Conservation (phyloP, 805 yeast genomes). For the Pichia ethanolica region DNA sequence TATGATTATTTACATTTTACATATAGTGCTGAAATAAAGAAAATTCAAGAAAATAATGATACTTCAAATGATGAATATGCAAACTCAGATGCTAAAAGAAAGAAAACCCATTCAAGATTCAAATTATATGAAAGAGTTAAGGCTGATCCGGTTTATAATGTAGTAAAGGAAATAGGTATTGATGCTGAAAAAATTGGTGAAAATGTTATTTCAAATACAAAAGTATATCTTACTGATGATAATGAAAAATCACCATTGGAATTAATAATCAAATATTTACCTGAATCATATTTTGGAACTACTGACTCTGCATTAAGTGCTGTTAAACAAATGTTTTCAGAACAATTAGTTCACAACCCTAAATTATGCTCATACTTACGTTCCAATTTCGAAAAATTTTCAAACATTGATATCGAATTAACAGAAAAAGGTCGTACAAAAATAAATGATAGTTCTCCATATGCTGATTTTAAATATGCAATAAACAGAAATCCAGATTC, state of each 20-base stretch:
- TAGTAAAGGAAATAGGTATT: constrained; percentile 67
- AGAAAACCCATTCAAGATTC: constrained; percentile 52
- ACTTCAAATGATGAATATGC: constrained; percentile 9
- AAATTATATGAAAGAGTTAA: constrained; percentile 62
- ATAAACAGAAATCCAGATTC: constrained; percentile 72
- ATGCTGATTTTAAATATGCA: constrained; percentile 88
- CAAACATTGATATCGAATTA: constrained; percentile 62
- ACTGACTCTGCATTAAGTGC: constrained; percentile 50
- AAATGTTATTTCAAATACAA: constrained; percentile 59
- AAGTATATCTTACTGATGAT: constrained; percentile 69
- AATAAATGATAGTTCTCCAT: constrained; percentile 74
- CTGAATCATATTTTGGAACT: constrained; percentile 44
- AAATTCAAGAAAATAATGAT: constrained; percentile 20
- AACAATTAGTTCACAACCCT: constrained; percentile 75
- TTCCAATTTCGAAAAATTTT: constrained; percentile 52
- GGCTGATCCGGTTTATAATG: constrained; percentile 52
- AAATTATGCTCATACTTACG: constrained; percentile 66
- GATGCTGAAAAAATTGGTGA: constrained; percentile 78
- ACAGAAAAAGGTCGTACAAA: constrained; percentile 78
- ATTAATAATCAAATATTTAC: constrained; percentile 36
- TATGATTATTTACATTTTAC: constrained; percentile 75
- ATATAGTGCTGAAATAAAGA: constrained; percentile 53
- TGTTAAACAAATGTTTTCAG: constrained; percentile 66
- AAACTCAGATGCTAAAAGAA: constrained; percentile 12
- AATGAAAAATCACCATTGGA: constrained; percentile 53